phyloP scores from a whole-genome alignment of 2,329 filamentous ascomycete species.

The Keithomyces neogunnii region DNA sequence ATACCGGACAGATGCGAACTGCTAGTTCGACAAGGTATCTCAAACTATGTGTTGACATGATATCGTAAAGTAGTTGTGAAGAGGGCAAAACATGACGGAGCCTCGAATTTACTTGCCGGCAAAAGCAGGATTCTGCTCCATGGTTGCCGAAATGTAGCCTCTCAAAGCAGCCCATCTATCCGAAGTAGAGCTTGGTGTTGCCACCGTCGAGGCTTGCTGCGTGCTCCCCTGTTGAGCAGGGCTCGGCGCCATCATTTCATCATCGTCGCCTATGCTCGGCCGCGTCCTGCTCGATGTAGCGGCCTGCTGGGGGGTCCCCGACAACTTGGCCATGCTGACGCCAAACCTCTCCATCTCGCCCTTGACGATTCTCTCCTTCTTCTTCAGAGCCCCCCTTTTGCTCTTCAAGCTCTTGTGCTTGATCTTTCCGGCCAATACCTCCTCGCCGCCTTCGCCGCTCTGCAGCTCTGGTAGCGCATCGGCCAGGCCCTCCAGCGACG shows the following conservation, averaged over 20 bases:
- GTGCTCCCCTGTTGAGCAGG: neutral
- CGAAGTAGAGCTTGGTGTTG: constrained; percentile 31
- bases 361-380: constrained; percentile 70
- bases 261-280: constrained; percentile 5
- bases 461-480: constrained; percentile 66
- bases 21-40: neutral
- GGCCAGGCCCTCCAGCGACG: constrained; percentile 66
- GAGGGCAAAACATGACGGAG: neutral
- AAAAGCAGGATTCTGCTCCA: constrained; percentile 83
- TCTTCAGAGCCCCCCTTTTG: constrained; percentile 71
- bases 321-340: constrained; percentile 71
- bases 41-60: neutral
- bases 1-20: neutral
- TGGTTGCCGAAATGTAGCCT: constrained; percentile 74
- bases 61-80: neutral
- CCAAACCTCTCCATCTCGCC: constrained; percentile 79
- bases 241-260: constrained; percentile 10
- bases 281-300: neutral
- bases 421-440: constrained; percentile 48
- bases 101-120: constrained; percentile 11
- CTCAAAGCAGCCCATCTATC: constrained; percentile 74
- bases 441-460: constrained; percentile 36
- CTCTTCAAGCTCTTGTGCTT: constrained; percentile 66
- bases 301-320: constrained; percentile 24
- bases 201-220: neutral